Evolutionary conservation across 805 yeast species (phyloP).

Genomic region (Isabelozyma rhagii): DNA sequence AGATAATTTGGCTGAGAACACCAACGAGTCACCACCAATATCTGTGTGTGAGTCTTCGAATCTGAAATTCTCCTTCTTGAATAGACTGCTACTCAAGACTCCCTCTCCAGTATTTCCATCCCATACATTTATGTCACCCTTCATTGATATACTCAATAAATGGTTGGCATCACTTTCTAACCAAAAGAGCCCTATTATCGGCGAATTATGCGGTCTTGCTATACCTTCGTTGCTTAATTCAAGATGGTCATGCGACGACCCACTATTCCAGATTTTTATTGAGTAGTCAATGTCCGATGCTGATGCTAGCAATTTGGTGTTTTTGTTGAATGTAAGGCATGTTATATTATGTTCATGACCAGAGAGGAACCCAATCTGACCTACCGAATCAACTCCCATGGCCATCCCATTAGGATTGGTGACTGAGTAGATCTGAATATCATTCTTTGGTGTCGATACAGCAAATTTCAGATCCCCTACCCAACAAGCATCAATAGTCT

Average conservation of each 20-base stretch:
- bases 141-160: slow-evolving; percentile 58
- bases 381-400: neutral
- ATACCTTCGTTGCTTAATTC: slow-evolving; percentile 19
- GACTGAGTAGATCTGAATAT: slow-evolving; percentile 53
- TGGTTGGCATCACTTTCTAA: slow-evolving; percentile 27
- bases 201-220: slow-evolving; percentile 46
- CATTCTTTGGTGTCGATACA: slow-evolving; percentile 56
- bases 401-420: slow-evolving; percentile 1
- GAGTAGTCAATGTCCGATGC: slow-evolving; percentile 70
- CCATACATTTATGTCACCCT: slow-evolving; percentile 72
- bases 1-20: slow-evolving; percentile 53
- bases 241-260: slow-evolving; percentile 48
- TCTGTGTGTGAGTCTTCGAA: slow-evolving; percentile 4
- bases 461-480: slow-evolving; percentile 66
- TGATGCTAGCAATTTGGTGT: slow-evolving; percentile 58
- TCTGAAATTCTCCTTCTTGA: slow-evolving; percentile 22
- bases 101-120: slow-evolving; percentile 45
- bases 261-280: slow-evolving; percentile 74
- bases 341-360: slow-evolving; percentile 70
- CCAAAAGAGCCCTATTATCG: slow-evolving; percentile 60
- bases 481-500: slow-evolving; percentile 63
- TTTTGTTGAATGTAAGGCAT: slow-evolving; percentile 49
- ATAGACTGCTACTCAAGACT: slow-evolving; percentile 29
- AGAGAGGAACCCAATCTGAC: slow-evolving; percentile 28
- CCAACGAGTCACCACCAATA: slow-evolving; percentile 40